phyloP scores from a whole-genome alignment of 176 grass and related monocot genomes.

The Dactylis glomerata region DNA sequence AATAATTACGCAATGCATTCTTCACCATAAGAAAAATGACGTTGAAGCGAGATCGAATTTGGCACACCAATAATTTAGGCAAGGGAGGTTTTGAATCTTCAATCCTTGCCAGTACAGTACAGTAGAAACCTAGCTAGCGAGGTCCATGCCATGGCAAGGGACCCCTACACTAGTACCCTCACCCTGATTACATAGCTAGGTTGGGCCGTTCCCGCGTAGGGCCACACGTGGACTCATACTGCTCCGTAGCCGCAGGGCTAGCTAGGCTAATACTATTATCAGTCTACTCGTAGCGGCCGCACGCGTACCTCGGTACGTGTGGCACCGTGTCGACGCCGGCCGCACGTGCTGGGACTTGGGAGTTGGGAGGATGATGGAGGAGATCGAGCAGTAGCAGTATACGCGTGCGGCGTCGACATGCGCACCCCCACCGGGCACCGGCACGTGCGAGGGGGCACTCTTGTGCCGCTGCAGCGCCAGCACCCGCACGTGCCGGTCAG shows the following conservation, averaged over 20 bases:
- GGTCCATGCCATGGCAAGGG: neutral
- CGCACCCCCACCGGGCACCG: neutral
- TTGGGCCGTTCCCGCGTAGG: constrained; percentile 3
- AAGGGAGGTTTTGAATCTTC: neutral
- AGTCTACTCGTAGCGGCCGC: neutral
- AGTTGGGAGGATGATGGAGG: neutral
- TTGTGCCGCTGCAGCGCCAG: neutral
- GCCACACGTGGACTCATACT: constrained; percentile 20
- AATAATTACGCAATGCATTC: too few species aligned
- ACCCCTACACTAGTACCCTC: neutral
- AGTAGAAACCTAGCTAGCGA: neutral
- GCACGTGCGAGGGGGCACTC: constrained; percentile 9
- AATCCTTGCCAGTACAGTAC: neutral
- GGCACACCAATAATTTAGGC: constrained; percentile 23
- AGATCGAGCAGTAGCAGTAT: neutral
- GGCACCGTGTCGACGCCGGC: neutral
- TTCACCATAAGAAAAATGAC: neutral
- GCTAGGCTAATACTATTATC: too few species aligned
- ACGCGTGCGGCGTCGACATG: neutral
- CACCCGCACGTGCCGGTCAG: neutral
- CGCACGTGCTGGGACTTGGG: neutral
- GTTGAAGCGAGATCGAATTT: too few species aligned
- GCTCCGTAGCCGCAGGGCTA: too few species aligned
- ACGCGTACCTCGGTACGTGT: neutral
- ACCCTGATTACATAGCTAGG: neutral